Evolutionary conservation across 257 asterid genomes (phyloP), one percentile per base, ranked within the genome.

Genomic region (Paraleonurus japonicus): DNA sequence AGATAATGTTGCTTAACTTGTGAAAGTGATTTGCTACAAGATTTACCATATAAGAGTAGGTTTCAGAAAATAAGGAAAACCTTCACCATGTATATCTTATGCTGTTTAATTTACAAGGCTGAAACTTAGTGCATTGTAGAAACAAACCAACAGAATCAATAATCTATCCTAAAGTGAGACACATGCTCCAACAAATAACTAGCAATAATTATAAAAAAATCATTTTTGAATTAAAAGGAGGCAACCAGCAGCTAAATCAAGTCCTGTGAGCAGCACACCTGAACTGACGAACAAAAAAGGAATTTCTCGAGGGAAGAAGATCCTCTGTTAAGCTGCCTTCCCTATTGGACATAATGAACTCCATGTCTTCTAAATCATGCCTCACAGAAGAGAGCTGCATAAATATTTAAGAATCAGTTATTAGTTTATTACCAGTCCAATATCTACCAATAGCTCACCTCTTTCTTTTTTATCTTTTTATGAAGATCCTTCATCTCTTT

Each of bases 301-400:
- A 88, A 74, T 79, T 87, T 79, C 89, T 85, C 0, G 92, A 83
- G 72, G 97, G 97, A 69, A 90, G 97, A 80, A 90, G 97, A 64
- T 87, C 94, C 75, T 90, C 96, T 0, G 90, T 82, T 82, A 90
- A 84, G 85, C 81, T 84, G 73, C 90, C 94, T 78, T 90, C 89
- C 71, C 89, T 81, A 81, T 80, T 76, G 81, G 96, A 86, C 97
- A 90, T 85, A 54, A 90, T 85, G 73, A 86, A 85, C 78, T 85
- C 90, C 97, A 88, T 90, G 83, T 88, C 96, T 85, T 87, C 97
- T 77, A 90, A 74, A 78, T 90, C 97, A 81, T 82, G 81, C 69
- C 86, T 86, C 57, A 87, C 85, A 69, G 79, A 81, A 37, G 96
- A 90, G 61, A 87, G 90, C 97, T 88, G 89, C 82, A 74, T 39